Percentiles rank a stretch among this genome's conserved stretches.
phyloP scores from a whole-genome alignment of 495 filamentous ascomycete species.

The Antarctomyces pellizariae region DNA sequence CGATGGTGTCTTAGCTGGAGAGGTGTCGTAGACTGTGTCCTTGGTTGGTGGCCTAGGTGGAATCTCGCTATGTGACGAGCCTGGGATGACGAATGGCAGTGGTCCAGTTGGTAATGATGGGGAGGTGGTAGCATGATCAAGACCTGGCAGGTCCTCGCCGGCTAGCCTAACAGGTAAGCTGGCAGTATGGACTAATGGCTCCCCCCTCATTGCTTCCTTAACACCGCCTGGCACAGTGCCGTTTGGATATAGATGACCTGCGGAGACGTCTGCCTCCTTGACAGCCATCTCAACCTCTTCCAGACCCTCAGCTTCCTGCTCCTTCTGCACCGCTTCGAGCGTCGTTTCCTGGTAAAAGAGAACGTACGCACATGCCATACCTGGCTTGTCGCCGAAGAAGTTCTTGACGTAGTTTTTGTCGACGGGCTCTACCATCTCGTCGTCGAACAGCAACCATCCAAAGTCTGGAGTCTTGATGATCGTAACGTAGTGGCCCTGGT shows the following conservation, averaged over 20 bases:
- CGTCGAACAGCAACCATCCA: constrained; percentile 90
- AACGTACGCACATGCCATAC: constrained; percentile 86
- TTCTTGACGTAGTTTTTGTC: constrained; percentile 93
- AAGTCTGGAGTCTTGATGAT: constrained; percentile 94
- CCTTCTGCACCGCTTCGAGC: constrained; percentile 57
- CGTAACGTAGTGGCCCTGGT: constrained; percentile 92
- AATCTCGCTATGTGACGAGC: background rate
- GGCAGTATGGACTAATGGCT: no score
- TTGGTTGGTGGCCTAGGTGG: constrained; percentile 1
- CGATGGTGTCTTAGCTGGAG: constrained; percentile 15
- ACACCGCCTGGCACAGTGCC: no score
- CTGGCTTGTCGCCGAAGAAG: constrained; percentile 86
- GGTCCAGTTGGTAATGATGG: constrained; percentile 17
- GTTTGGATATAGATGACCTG: constrained; percentile 19
- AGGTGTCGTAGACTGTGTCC: constrained; percentile 7
- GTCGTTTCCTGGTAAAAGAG: constrained; percentile 96
- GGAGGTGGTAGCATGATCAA: constrained; percentile 37
- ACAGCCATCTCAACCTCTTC: constrained; percentile 34
- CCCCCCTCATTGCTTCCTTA: no score
- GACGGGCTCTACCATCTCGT: constrained; percentile 95
- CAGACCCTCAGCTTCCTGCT: constrained; percentile 61
- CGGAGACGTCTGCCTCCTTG: constrained; percentile 27
- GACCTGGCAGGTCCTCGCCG: constrained; percentile 26
- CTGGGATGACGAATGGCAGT: constrained; percentile 5
- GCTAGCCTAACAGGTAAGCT: constrained; percentile 16